Percentiles rank a stretch among this genome's conserved stretches.
Evolutionary conservation across 2,329 filamentous ascomycete genomes (phyloP).

Genomic region (Elsinoe arachidis): DNA sequence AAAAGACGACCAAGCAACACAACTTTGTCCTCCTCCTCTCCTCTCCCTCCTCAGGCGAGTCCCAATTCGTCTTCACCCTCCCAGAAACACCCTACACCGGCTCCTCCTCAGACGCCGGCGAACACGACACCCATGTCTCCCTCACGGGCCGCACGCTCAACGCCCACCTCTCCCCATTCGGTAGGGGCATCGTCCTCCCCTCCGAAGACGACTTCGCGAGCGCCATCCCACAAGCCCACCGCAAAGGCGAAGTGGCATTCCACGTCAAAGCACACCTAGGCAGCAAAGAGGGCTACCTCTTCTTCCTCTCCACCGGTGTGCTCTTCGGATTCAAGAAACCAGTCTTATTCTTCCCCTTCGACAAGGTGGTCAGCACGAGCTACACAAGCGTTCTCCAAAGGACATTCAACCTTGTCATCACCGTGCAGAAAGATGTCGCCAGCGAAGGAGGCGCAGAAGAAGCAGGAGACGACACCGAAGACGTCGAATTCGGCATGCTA

Average conservation of each 20-base stretch:
- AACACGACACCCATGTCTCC: constrained; percentile 39
- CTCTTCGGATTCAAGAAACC: constrained; percentile 60
- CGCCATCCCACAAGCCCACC: constrained; percentile 50
- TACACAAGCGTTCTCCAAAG: constrained; percentile 57
- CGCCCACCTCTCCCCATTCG: constrained; percentile 37
- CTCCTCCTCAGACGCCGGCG: constrained; percentile 21
- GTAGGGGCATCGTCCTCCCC: constrained; percentile 45
- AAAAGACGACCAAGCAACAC: constrained; percentile 55
- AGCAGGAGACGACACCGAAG: constrained; percentile 34
- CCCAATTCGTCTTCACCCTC: constrained; percentile 51
- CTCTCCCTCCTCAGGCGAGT: neutral
- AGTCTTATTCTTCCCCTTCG: constrained; percentile 53
- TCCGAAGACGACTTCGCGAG: constrained; percentile 51
- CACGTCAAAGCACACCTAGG: constrained; percentile 57
- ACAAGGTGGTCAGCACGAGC: constrained; percentile 49
- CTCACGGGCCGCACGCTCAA: constrained; percentile 40
- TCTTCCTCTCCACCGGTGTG: constrained; percentile 53
- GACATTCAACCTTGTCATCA: constrained; percentile 57
- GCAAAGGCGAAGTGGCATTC: constrained; percentile 54
- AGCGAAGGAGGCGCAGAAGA: constrained; percentile 11
- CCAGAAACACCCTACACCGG: constrained; percentile 45
- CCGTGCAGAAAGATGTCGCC: constrained; percentile 18
- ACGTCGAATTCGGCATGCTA: constrained; percentile 57
- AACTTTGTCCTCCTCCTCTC: constrained; percentile 53
- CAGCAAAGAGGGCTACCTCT: constrained; percentile 60